Base-by-base conservation (phyloP, 805 yeast genomes). In the Candida ovalis region DNA sequence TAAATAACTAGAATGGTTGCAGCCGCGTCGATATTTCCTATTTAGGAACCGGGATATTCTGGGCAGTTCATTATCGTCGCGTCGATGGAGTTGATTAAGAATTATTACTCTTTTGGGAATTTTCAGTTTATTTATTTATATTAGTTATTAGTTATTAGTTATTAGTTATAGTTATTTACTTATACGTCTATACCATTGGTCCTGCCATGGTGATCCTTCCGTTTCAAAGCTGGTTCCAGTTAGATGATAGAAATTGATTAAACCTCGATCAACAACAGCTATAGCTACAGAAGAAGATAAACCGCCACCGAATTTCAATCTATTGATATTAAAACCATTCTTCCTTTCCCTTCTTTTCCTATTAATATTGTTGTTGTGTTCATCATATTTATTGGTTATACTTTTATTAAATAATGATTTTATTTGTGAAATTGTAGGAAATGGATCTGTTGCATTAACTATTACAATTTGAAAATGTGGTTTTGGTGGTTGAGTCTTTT, bases 391-490 rank as follows among this genome's bases (percentile, higher is more conserved):
- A 56, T 58, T 48, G 53, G 53, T 47, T n/a, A n/a, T n/a, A n/a
- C n/a, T n/a, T n/a, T n/a, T n/a, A n/a, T n/a, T n/a, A n/a, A 76
- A 65, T 8, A 76, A 49, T 3, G 55, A 40, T 28, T 71, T 68
- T 1, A 83, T 60, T 12, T 79, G 77, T 0, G 54, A 13, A 2
- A 73, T 64, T 0, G 70, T 64, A 0, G 89, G 88, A 42, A 84
- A 74, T 17, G 63, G 62, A 2, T 64, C 62, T 10, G 68, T 69
- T 3, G 78, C 73, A 49, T 81, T 77, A 15, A 80, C 73, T 0
- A 88, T 79, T 2, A 78, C 73, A 1, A 92, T 66, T 56, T 84
- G 88, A 61, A 78, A 91, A 62, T 91, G 91, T 1, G 97, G 96
- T 2, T 59, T 41, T 0, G 84, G 81, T 0, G 96, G 95, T 21